These are phyloP conservation scores for Exophiala viscosa DNA, from an alignment of 2,329 filamentous ascomycete genomes.

Conservation along the genomic window DNA sequence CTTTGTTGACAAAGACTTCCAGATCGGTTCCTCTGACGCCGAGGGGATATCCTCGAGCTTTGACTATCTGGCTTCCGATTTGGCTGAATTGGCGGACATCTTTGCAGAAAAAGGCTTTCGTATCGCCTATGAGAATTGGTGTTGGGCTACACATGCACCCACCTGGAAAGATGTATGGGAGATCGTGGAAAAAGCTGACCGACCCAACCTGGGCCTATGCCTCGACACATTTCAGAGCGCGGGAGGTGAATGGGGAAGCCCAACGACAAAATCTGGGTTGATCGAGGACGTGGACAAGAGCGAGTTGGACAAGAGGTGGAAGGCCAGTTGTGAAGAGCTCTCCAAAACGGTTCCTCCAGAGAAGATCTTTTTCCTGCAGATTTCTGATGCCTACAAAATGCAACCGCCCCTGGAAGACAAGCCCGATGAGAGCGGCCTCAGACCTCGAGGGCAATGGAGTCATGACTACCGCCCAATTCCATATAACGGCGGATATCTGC, in stretches of 20 bases:
- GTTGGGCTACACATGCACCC: conserved; percentile 69
- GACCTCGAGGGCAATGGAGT: conserved; percentile 66
- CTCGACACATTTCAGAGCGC: conserved; percentile 75
- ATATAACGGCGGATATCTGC: conserved; percentile 67
- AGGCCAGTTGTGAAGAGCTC: conserved; percentile 55
- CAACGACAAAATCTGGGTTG: conserved; percentile 59
- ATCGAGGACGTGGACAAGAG: conserved; percentile 52
- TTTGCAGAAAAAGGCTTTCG: conserved; percentile 55
- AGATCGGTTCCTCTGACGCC: conserved; percentile 63
- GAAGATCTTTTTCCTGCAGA: conserved; percentile 72
- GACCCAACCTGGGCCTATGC: conserved; percentile 67
- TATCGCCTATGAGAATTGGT: conserved; percentile 78
- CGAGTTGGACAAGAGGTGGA: conserved; percentile 53
- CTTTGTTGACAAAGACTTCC: not conserved
- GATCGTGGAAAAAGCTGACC: conserved; percentile 60
- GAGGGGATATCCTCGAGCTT: conserved; percentile 52
- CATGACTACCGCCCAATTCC: conserved; percentile 67
- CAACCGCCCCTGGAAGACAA: conserved; percentile 52
- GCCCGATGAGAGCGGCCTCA: conserved; percentile 49
- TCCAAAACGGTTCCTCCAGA: conserved; percentile 57
- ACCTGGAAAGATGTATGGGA: conserved; percentile 68
- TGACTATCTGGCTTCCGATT: conserved; percentile 55
- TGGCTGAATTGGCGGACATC: conserved; percentile 62
- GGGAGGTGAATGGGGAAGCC: conserved; percentile 70
- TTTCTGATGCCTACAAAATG: conserved; percentile 69